phyloP scores from a whole-genome alignment of 2,329 filamentous ascomycete species.

The Decorospora gaudefroyi region DNA sequence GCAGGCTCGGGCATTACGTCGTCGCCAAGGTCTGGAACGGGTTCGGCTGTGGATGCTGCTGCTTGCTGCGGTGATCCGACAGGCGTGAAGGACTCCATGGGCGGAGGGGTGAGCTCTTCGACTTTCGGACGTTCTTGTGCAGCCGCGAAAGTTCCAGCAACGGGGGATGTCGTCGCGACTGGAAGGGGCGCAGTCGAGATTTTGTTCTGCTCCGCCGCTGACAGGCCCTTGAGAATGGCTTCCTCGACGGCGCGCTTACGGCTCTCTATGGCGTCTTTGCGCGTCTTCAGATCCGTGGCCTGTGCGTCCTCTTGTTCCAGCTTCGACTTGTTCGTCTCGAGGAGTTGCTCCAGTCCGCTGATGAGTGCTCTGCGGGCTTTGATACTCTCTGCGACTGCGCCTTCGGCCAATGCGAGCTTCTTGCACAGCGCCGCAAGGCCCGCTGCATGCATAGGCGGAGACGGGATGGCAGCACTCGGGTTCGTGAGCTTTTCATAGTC shows the following conservation, averaged over 20 bases:
- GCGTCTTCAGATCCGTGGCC: slow-evolving; percentile 65
- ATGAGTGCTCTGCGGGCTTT: slow-evolving; percentile 81
- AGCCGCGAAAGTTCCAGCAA: slow-evolving; percentile 19
- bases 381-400: slow-evolving; percentile 84
- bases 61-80: slow-evolving; percentile 52
- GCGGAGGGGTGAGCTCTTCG: slow-evolving; percentile 84
- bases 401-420: slow-evolving; percentile 83
- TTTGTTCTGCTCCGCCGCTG: slow-evolving; percentile 60
- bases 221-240: slow-evolving; percentile 83
- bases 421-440: slow-evolving; percentile 88
- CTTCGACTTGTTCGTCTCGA: slow-evolving; percentile 72
- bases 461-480: slow-evolving; percentile 68
- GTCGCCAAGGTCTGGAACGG: slow-evolving; percentile 31
- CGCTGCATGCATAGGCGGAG: slow-evolving; percentile 88
- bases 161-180: slow-evolving; percentile 23
- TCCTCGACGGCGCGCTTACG: slow-evolving; percentile 90
- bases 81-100: slow-evolving; percentile 61
- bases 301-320: slow-evolving; percentile 71
- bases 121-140: slow-evolving; percentile 74
- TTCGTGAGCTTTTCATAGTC: slow-evolving; percentile 87
- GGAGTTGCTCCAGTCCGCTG: slow-evolving; percentile 77
- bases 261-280: slow-evolving; percentile 72
- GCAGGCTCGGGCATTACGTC: slow-evolving; percentile 37
- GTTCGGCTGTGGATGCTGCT: slow-evolving; percentile 14
- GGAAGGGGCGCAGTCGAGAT: slow-evolving; percentile 49